Base-by-base conservation (phyloP, 2,329 filamentous ascomycete genomes). In the Diaporthe citriasiana region DNA sequence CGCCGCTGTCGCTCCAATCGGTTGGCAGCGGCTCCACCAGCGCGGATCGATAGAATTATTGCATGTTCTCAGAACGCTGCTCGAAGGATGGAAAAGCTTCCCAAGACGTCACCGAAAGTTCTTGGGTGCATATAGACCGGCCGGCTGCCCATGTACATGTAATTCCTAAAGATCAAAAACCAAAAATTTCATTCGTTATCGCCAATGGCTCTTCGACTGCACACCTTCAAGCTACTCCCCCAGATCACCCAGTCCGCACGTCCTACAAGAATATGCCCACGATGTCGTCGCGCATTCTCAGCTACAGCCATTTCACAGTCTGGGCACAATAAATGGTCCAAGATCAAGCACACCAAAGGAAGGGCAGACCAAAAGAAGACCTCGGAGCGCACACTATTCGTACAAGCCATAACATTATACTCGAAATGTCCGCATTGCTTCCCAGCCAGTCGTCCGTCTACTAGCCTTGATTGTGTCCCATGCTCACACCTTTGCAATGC, bases 291-390 rank as follows among this genome's bases (percentile, higher is more conserved):
- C 71, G 79, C 82, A 47, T 87, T 93, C 74, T 82, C 82, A 72
- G 85, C 85, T 22, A 87, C 85, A 22, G 77, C 86, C 12, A 73
- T 79, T 10, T 80, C 84, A 19, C 83, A 84, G 75, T 92, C 93
- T 33, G 95, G 95, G 19, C 95, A 98, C 84, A 98, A 93, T 83
- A 93, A 95, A 82, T 99, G 97, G 97, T 95, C 95, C 73, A 97
- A 97, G 80, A 98, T 98, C 84, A 94, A 93, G 81, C 97, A 98
- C 83, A 95, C 97, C 83, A 99, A 99, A 84, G 95, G 93, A 69
- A 94, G 93, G 76, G 93, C 92, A 73, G 97, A 99, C 82, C 89
- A 89, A 74, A 92, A 92, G 78, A 98, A 95, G 84, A 94, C 91
- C 83, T 89, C 89, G 56, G 88, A 92, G 78, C 92, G 95, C 40